Conservation (phyloP, 169 alveolate species). For the Ichthyophthirius multifiliis region DNA sequence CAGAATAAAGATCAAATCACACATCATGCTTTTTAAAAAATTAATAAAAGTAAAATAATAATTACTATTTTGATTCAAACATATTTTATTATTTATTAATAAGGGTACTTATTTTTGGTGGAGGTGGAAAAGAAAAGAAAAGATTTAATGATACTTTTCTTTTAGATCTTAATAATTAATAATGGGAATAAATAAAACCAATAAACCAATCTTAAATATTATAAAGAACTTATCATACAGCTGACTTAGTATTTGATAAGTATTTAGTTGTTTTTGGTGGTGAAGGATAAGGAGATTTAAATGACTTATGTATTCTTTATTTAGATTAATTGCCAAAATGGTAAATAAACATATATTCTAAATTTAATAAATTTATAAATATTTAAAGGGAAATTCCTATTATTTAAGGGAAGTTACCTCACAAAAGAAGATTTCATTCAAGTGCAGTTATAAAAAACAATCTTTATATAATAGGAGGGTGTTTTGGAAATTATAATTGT, state of each 20-base stretch:
- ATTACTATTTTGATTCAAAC: background rate
- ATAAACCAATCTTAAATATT: slow-evolving; percentile 14
- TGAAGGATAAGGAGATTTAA: slow-evolving; percentile 29
- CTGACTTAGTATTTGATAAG: slow-evolving; percentile 24
- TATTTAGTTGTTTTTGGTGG: slow-evolving; percentile 50
- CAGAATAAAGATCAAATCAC: slow-evolving; percentile 5
- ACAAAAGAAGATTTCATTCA: slow-evolving; percentile 1
- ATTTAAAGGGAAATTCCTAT: too few relatives aligned
- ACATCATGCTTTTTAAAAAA: background rate
- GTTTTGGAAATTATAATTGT: background rate
- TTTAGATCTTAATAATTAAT: background rate
- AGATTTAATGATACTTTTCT: slow-evolving; percentile 39
- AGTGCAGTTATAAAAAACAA: background rate
- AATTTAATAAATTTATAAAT: background rate
- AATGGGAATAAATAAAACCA: background rate
- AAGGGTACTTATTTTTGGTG: slow-evolving; percentile 51
- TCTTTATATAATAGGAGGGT: background rate
- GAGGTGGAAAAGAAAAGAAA: slow-evolving; percentile 34
- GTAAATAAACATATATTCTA: background rate
- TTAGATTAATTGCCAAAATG: slow-evolving; percentile 16
- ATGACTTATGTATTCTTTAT: slow-evolving; percentile 40
- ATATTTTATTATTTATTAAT: background rate
- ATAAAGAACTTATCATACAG: slow-evolving; percentile 51
- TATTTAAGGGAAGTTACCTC: background rate
- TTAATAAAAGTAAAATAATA: background rate